phyloP scores from a whole-genome alignment of 75 land plant species.

The Cupressus sempervirens region DNA sequence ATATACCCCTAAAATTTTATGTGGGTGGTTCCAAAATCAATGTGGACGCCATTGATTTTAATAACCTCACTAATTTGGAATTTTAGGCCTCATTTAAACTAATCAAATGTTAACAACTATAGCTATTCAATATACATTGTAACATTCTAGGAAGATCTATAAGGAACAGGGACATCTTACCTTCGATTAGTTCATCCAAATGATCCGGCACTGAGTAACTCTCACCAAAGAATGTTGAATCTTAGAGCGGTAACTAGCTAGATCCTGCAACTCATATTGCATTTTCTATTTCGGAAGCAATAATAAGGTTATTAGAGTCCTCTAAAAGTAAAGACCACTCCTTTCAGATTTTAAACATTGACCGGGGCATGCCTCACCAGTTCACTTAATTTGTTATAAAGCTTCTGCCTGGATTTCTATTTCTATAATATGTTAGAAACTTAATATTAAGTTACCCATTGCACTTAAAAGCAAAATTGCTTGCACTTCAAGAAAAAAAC shows the following conservation, averaged over 20 bases:
- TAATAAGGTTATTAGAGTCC: not conserved
- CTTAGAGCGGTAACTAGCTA: constrained; percentile 42
- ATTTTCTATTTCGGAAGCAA: constrained; percentile 24
- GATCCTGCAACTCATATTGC: constrained; percentile 44
- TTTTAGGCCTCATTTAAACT: not conserved
- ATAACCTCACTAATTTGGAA: not conserved
- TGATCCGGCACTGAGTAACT: constrained; percentile 41
- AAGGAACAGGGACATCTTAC: constrained; percentile 12
- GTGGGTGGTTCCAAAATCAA: not conserved
- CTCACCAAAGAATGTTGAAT: constrained; percentile 36
- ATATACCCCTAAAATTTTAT: not conserved
- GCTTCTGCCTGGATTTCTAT: not conserved
- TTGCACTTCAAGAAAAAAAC: not conserved
- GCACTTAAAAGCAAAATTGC: not conserved
- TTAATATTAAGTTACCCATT: not conserved
- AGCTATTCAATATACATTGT: not conserved
- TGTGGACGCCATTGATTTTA: not conserved
- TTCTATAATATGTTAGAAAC: not conserved
- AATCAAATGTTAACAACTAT: not conserved
- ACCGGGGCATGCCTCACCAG: not conserved
- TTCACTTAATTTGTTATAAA: not conserved
- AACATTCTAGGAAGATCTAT: not conserved
- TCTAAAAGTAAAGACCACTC: not conserved
- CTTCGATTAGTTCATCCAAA: constrained; percentile 46
- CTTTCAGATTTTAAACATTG: not conserved